These are phyloP conservation scores for Ceratocystis variospora DNA, from an alignment of 2,329 filamentous ascomycete species.

Conservation along the genomic window DNA sequence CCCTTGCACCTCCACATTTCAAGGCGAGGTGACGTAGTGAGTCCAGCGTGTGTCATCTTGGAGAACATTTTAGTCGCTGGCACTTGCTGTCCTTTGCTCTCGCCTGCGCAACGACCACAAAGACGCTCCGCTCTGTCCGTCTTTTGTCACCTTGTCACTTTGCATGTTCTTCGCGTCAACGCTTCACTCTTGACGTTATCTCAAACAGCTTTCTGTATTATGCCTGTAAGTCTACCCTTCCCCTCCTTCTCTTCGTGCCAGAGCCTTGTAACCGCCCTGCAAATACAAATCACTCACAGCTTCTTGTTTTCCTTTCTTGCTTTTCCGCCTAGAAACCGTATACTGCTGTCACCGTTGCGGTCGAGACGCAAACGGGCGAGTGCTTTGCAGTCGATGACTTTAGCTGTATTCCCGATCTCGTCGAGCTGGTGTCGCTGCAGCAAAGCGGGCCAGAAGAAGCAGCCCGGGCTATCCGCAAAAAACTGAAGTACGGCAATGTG, in stretches of 20 bases:
- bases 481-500: constrained; percentile 94
- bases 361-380: constrained; percentile 83
- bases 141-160: too few species aligned
- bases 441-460: constrained; percentile 75
- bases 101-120: not conserved
- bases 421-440: constrained; percentile 88
- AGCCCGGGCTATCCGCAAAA: constrained; percentile 85
- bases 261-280: not conserved
- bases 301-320: not conserved
- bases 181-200: too few species aligned
- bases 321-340: constrained; percentile 52
- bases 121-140: not conserved
- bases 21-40: not conserved
- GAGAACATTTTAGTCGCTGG: not conserved
- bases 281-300: not conserved
- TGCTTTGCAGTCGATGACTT: constrained; percentile 82
- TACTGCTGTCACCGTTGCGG: constrained; percentile 80
- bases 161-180: too few species aligned
- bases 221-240: not conserved
- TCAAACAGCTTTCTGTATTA: not conserved
- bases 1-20: constrained; percentile 7
- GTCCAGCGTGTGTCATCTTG: not conserved
- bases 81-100: not conserved
- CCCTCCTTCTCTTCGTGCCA: not conserved
- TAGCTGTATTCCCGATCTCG: constrained; percentile 80